phyloP scores from a whole-genome alignment of 805 yeast genomes.

The Lipomyces chichibuensis region DNA sequence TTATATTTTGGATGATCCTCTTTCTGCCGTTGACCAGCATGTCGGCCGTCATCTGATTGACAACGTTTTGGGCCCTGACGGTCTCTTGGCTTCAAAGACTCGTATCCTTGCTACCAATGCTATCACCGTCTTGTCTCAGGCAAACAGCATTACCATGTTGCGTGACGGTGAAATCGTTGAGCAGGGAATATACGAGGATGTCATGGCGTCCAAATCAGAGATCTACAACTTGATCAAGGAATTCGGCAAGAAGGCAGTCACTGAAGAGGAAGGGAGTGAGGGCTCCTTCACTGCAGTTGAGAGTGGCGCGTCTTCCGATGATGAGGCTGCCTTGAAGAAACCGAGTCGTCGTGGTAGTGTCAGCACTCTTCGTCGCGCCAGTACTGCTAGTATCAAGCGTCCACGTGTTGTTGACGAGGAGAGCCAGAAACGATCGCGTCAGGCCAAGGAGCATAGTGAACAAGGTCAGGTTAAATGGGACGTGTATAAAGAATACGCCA shows the following conservation, averaged over 20 bases:
- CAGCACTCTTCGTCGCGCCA: conserved; percentile 58
- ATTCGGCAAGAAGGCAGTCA: conserved; percentile 36
- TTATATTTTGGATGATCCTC: conserved; percentile 85
- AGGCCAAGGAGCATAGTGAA: conserved; percentile 73
- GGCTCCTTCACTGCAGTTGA: conserved; percentile 18
- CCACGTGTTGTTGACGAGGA: conserved; percentile 39
- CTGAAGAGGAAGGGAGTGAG: conserved; percentile 14
- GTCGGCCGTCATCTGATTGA: conserved; percentile 85
- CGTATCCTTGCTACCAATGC: conserved; percentile 84
- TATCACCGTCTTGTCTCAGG: conserved; percentile 76
- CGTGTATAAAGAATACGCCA: conserved; percentile 80
- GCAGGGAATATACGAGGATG: conserved; percentile 42
- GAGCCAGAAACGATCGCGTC: conserved; percentile 36
- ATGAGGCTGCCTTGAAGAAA: conserved; percentile 18
- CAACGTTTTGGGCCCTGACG: conserved; percentile 79
- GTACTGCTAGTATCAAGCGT: conserved; percentile 59
- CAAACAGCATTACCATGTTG: conserved; percentile 69
- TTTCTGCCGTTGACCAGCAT: conserved; percentile 97
- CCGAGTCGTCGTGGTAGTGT: conserved; percentile 28
- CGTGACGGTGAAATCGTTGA: conserved; percentile 52
- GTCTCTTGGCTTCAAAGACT: conserved; percentile 73
- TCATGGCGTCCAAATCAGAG: conserved; percentile 33
- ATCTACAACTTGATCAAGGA: conserved; percentile 37
- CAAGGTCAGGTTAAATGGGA: conserved; percentile 94
- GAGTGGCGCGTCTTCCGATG: conserved; percentile 25